A percentile compares a stretch with the other conserved stretches of the same genome.
Evolutionary conservation across 495 filamentous ascomycete species (phyloP).

Genomic region (Aspergillus steynii): DNA sequence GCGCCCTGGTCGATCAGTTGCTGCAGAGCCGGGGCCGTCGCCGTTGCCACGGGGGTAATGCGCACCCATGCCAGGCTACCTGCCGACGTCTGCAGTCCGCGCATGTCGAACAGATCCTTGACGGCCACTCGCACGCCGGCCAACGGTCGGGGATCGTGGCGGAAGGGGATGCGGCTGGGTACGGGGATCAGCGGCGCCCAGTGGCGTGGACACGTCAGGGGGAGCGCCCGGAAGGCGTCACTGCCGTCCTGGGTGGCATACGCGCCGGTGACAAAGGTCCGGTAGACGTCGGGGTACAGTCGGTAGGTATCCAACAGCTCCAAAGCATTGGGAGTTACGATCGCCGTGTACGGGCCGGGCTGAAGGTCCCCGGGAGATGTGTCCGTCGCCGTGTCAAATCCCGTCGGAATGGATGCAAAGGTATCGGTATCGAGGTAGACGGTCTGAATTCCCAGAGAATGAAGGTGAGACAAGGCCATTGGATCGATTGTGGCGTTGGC

Average conservation of each 20-base stretch:
- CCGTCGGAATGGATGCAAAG: background rate
- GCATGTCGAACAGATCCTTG: conserved; percentile 63
- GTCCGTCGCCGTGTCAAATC: background rate
- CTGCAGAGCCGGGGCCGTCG: conserved; percentile 50
- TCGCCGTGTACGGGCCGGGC: conserved; percentile 41
- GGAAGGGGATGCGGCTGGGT: conserved; percentile 14
- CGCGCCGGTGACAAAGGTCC: conserved; percentile 38
- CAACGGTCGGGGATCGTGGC: conserved; percentile 31
- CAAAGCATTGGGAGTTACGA: conserved; percentile 16
- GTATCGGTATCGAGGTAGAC: conserved; percentile 3
- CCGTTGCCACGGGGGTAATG: conserved; percentile 47
- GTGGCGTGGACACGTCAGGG: background rate
- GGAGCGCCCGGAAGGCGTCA: conserved; percentile 19
- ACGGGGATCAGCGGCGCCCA: conserved; percentile 17
- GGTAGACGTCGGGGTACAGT: conserved; percentile 48
- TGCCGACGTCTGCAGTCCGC: conserved; percentile 53
- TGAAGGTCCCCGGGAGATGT: background rate
- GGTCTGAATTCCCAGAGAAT: background rate
- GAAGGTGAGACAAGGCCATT: conserved; percentile 14
- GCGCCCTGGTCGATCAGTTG: conserved; percentile 61
- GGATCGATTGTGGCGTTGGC: conserved; percentile 2
- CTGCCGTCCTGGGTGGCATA: conserved; percentile 44
- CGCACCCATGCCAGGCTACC: conserved; percentile 60
- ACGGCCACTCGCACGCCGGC: conserved; percentile 55
- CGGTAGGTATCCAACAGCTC: conserved; percentile 44